phyloP scores from a whole-genome alignment of 768 basidiomycete genomes.

The Neoboletus magnificus region DNA sequence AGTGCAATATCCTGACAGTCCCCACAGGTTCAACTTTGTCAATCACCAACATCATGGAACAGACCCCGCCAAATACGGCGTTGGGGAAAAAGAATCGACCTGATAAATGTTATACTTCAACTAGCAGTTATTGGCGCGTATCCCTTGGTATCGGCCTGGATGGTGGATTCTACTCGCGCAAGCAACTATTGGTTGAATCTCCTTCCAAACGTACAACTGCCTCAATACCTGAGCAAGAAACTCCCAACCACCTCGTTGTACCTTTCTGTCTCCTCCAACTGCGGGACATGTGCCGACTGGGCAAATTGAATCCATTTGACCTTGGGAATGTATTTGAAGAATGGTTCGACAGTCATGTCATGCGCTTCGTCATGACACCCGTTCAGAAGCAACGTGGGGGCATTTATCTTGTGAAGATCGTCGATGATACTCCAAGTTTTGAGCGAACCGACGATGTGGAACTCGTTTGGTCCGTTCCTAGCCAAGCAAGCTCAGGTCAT shows the following conservation, averaged over 20 bases:
- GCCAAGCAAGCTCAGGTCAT: not conserved
- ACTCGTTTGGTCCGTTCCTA: slow-evolving; percentile 43
- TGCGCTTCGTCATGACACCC: slow-evolving; percentile 37
- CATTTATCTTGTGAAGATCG: slow-evolving; percentile 32
- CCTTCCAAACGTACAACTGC: not conserved
- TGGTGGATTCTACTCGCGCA: not conserved
- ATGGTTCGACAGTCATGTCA: slow-evolving; percentile 33
- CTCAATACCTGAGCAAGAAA: slow-evolving; percentile 24
- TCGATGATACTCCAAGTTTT: slow-evolving; percentile 36
- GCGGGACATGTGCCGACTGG: slow-evolving; percentile 35
- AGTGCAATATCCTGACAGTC: slow-evolving; percentile 4
- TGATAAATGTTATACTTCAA: slow-evolving; percentile 15
- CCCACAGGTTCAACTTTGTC: slow-evolving; percentile 88
- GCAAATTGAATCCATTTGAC: slow-evolving; percentile 38
- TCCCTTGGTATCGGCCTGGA: not conserved
- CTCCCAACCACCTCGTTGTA: slow-evolving; percentile 32
- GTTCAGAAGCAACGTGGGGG: slow-evolving; percentile 35
- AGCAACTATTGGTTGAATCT: not conserved
- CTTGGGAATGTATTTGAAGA: slow-evolving; percentile 30
- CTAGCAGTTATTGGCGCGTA: not conserved
- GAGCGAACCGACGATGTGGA: slow-evolving; percentile 32
- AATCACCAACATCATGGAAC: slow-evolving; percentile 87
- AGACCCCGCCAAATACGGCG: slow-evolving; percentile 76
- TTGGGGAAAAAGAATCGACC: slow-evolving; percentile 29
- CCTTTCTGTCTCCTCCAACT: slow-evolving; percentile 37